phyloP scores from a whole-genome alignment of 768 basidiomycete genomes.

The Myochromella boudieri region DNA sequence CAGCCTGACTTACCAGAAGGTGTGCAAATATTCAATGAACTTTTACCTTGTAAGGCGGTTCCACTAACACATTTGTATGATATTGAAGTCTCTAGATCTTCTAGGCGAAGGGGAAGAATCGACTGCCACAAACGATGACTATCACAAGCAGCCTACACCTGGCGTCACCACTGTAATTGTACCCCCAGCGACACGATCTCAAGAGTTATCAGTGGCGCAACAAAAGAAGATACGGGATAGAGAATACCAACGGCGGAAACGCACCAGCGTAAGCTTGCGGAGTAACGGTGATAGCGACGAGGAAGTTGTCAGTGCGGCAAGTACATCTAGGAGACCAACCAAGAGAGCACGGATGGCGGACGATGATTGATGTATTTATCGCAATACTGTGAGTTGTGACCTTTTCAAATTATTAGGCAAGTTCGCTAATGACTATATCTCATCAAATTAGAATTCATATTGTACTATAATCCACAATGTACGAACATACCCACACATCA shows the following conservation, averaged over 20 bases:
- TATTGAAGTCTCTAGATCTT: conserved; percentile 70
- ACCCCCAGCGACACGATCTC: conserved; percentile 66
- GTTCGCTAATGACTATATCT: not conserved
- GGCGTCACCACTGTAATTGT: conserved; percentile 77
- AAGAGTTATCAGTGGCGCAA: conserved; percentile 70
- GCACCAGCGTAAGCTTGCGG: conserved; percentile 60
- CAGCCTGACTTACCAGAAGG: conserved; percentile 76
- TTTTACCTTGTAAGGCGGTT: conserved; percentile 10
- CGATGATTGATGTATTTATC: conserved; percentile 51
- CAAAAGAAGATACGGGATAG: conserved; percentile 77
- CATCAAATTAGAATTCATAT: conserved; percentile 11
- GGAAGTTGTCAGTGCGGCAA: conserved; percentile 49
- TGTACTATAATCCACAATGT: conserved; percentile 13
- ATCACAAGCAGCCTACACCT: conserved; percentile 63
- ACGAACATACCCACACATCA: conserved; percentile 20
- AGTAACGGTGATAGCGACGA: conserved; percentile 79
- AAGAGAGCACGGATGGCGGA: conserved; percentile 69
- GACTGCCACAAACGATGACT: conserved; percentile 57
- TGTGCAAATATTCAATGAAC: conserved; percentile 24
- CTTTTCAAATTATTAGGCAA: not conserved
- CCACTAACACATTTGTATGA: not conserved
- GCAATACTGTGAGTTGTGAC: conserved; percentile 3
- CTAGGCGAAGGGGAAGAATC: conserved; percentile 69
- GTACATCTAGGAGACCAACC: conserved; percentile 54
- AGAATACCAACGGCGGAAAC: conserved; percentile 79